Evolutionary conservation across 2,329 filamentous ascomycete species (phyloP).

Genomic region (Rachicladosporium sp.): DNA sequence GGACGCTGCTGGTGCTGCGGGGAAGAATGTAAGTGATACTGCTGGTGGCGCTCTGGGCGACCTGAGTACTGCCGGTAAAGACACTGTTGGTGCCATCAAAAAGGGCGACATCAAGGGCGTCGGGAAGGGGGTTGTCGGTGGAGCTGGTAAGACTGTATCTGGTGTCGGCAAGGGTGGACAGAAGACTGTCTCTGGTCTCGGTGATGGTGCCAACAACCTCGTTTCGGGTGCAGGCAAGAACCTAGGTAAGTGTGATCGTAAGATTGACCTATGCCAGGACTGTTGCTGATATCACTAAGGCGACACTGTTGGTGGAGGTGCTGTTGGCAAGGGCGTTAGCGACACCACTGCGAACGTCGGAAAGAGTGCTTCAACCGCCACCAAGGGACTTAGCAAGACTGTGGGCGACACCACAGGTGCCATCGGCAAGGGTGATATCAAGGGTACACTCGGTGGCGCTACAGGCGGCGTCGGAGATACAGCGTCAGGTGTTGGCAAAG

Average conservation of each 20-base stretch:
- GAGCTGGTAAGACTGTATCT: constrained; percentile 19
- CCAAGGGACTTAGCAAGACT: constrained; percentile 30
- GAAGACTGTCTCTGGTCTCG: constrained; percentile 10
- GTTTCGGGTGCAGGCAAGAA: constrained; percentile 7
- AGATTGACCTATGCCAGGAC: too few relatives aligned
- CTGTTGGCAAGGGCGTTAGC: constrained; percentile 25
- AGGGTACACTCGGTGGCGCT: constrained; percentile 26
- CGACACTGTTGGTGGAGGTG: constrained; percentile 17
- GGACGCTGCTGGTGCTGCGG: constrained; percentile 3
- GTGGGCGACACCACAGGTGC: constrained; percentile 33
- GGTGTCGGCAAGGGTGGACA: constrained; percentile 16
- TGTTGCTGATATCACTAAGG: neutral
- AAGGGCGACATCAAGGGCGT: constrained; percentile 21
- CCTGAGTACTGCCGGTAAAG: constrained; percentile 16
- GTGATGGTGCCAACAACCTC: constrained; percentile 4
- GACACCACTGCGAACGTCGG: constrained; percentile 30
- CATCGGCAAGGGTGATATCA: constrained; percentile 30
- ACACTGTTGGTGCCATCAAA: constrained; percentile 15
- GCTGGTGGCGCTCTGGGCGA: constrained; percentile 16
- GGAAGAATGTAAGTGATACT: constrained; percentile 23
- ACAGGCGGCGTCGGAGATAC: constrained; percentile 26
- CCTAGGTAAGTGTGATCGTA: constrained; percentile 2
- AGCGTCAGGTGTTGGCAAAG: constrained; percentile 20
- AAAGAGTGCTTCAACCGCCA: constrained; percentile 29
- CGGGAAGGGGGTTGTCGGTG: constrained; percentile 10